These are phyloP conservation scores for Emergomyces orientalis DNA, from an alignment of 2,329 filamentous ascomycete genomes.

Conservation along the genomic window DNA sequence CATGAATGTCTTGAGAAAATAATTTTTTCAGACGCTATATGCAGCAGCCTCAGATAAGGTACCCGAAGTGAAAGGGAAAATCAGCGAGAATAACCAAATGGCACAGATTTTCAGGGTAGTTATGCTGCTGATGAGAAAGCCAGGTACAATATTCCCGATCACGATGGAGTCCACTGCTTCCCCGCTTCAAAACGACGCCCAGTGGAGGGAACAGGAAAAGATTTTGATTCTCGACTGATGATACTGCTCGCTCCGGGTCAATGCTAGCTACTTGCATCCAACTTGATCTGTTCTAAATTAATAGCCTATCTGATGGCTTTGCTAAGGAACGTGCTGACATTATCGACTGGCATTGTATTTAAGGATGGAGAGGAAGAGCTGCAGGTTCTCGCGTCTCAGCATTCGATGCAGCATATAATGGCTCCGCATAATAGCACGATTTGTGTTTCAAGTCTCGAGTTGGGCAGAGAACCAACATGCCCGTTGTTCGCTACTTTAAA, in stretches of 20 bases:
- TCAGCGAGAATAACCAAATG: too few species aligned
- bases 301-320: neutral
- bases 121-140: too few species aligned
- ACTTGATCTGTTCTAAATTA: neutral
- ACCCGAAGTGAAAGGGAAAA: too few species aligned
- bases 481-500: too few species aligned
- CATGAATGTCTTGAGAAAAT: too few species aligned
- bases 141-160: too few species aligned
- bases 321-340: neutral
- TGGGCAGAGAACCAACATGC: too few species aligned
- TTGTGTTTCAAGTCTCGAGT: neutral
- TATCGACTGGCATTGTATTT: neutral
- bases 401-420: neutral
- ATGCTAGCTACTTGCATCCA: neutral
- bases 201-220: neutral
- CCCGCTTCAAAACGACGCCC: neutral
- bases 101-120: too few species aligned
- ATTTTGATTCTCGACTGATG: neutral
- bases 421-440: neutral
- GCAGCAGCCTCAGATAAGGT: too few species aligned
- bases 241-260: neutral
- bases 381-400: neutral
- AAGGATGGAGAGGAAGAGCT: too few species aligned
- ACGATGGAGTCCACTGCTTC: too few species aligned
- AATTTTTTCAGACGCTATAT: too few species aligned